phyloP scores from a whole-genome alignment of 306 rosid genomes.

The Lupinus albus region DNA sequence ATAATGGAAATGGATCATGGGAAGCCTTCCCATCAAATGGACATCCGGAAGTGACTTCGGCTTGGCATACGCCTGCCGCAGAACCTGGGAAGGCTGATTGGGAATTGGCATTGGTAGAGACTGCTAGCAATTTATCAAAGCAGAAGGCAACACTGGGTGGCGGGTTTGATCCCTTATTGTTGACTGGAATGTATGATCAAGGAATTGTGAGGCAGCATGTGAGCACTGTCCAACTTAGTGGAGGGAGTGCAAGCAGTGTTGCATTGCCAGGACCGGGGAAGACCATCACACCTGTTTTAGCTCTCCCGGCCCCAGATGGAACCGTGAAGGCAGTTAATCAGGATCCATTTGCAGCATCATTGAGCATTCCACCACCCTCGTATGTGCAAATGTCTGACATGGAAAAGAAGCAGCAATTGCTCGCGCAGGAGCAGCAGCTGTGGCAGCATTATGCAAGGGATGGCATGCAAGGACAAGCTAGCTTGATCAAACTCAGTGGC shows the following conservation, averaged over 20 bases:
- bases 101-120: conserved; percentile 97
- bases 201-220: conserved; percentile 93
- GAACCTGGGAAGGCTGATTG: conserved; percentile 92
- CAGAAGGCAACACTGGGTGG: conserved; percentile 86
- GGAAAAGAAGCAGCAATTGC: conserved; percentile 89
- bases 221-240: conserved; percentile 75
- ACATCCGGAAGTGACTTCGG: conserved; percentile 84
- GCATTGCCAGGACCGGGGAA: conserved; percentile 83
- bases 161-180: conserved; percentile 83
- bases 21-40: conserved; percentile 92
- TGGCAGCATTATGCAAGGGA: conserved; percentile 90
- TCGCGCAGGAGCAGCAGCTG: conserved; percentile 77
- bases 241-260: conserved; percentile 98
- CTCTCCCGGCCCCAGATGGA: conserved; percentile 99
- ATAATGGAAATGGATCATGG: conserved; percentile 84
- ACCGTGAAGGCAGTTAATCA: conserved; percentile 80
- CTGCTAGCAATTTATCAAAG: conserved; percentile 77
- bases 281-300: conserved; percentile 73
- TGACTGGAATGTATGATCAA: conserved; percentile 96
- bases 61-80: conserved; percentile 97
- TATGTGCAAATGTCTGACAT: conserved; percentile 97
- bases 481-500: conserved; percentile 68
- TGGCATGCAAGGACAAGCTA: conserved; percentile 96
- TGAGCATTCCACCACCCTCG: conserved; percentile 82
- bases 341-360: conserved; percentile 90